Conservation (phyloP, 495 filamentous ascomycete genomes). For the Penicillium mononematosum region DNA sequence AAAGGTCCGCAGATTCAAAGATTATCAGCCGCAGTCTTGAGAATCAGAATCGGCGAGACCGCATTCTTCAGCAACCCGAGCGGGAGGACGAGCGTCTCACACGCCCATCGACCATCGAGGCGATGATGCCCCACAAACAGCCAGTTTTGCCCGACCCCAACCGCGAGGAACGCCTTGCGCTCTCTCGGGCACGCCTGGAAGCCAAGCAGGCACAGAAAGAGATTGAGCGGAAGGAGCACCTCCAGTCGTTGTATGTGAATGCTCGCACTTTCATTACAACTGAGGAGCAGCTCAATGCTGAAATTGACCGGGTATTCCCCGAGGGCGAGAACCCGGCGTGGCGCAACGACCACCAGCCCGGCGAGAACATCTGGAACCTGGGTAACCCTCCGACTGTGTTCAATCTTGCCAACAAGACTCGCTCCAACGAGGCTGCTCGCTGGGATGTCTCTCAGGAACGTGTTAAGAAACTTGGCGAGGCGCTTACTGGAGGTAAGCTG, state of each 20-base stretch:
- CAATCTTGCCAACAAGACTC: constrained; percentile 33
- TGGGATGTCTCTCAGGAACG: constrained; percentile 54
- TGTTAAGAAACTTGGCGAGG: constrained; percentile 63
- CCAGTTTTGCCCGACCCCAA: constrained; percentile 47
- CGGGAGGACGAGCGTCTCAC: constrained; percentile 64
- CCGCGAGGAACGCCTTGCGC: constrained; percentile 44
- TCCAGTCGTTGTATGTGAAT: constrained; percentile 66
- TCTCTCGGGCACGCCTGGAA: constrained; percentile 42
- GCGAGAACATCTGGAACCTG: constrained; percentile 59
- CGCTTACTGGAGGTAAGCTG: constrained; percentile 69
- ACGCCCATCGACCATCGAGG: constrained; percentile 45
- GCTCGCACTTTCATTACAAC: constrained; percentile 64
- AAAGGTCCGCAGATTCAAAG: constrained; percentile 41
- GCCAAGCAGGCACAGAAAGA: constrained; percentile 38
- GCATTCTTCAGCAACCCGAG: constrained; percentile 48
- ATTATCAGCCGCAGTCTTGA: constrained; percentile 36
- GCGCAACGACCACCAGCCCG: constrained; percentile 40
- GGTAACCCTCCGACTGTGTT: constrained; percentile 53
- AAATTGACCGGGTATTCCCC: constrained; percentile 61
- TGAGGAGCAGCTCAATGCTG: constrained; percentile 57
- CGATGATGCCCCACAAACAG: constrained; percentile 40
- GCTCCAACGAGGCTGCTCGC: constrained; percentile 30
- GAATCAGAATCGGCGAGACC: constrained; percentile 44
- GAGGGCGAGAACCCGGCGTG: constrained; percentile 51
- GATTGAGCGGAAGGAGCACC: constrained; percentile 41